These are phyloP conservation scores for Peltaster fructicola DNA, from an alignment of 2,329 filamentous ascomycete species.

Conservation along the genomic window DNA sequence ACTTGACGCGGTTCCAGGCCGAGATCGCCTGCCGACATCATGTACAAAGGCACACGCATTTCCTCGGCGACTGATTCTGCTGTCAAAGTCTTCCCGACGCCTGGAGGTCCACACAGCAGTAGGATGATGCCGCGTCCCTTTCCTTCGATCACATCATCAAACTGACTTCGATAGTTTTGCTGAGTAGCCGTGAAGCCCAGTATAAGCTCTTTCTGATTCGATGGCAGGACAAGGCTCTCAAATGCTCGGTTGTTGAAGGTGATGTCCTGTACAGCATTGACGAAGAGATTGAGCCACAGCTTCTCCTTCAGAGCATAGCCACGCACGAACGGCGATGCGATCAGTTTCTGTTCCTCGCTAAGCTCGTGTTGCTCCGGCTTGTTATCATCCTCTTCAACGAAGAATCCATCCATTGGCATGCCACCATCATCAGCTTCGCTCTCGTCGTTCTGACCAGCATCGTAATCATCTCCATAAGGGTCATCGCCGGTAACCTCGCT, in stretches of 20 bases:
- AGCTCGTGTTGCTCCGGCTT: conserved; percentile 7
- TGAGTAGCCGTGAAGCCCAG: conserved; percentile 29
- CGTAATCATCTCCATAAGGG: conserved; percentile 6
- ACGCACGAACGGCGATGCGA: conserved; percentile 16
- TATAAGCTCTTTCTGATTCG: conserved; percentile 30
- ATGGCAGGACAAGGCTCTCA: conserved; percentile 29
- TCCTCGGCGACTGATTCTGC: conserved; percentile 33
- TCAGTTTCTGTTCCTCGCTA: conserved; percentile 17
- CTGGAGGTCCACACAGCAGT: conserved; percentile 32
- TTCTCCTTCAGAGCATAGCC: conserved; percentile 26
- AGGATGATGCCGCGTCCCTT: conserved; percentile 37
- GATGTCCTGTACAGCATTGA: conserved; percentile 25
- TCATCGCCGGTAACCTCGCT: conserved; percentile 1
- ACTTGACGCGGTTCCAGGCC: conserved; percentile 26
- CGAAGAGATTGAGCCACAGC: conserved; percentile 24
- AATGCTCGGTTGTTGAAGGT: conserved; percentile 29
- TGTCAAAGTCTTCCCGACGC: conserved; percentile 36
- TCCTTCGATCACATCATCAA: conserved; percentile 34
- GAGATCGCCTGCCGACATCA: conserved; percentile 33
- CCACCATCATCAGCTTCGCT: conserved; percentile 9
- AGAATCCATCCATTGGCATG: conserved; percentile 20
- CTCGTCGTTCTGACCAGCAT: conserved; percentile 8
- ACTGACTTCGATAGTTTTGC: conserved; percentile 20
- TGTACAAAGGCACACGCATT: conserved; percentile 33
- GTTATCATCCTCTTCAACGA: conserved; percentile 12